These are phyloP conservation scores for Rhamnella rubrinervis DNA, from an alignment of 331 rosid genomes.

Conservation along the genomic window DNA sequence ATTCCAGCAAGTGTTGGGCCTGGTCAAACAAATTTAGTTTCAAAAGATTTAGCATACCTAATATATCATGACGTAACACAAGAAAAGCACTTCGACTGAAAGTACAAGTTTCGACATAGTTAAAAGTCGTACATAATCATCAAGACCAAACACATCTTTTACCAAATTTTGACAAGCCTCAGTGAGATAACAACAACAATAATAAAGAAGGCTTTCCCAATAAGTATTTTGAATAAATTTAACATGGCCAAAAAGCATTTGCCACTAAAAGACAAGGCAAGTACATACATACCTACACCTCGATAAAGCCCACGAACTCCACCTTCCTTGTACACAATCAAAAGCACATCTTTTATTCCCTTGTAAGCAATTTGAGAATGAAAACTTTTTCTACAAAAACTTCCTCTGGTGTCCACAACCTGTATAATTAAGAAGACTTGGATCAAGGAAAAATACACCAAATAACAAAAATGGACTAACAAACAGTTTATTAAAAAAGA, in stretches of 20 bases:
- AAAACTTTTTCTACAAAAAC: conserved; percentile 39
- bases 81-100: conserved; percentile 6
- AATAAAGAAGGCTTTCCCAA: not conserved
- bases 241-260: not conserved
- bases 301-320: conserved; percentile 86
- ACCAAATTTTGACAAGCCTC: not conserved
- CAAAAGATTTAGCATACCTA: not conserved
- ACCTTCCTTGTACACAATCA: conserved; percentile 64
- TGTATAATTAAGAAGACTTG: conserved; percentile 17
- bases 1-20: conserved; percentile 93
- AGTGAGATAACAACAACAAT: not conserved
- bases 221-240: not conserved
- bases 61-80: not conserved
- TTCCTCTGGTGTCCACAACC: conserved; percentile 57
- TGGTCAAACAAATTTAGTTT: conserved; percentile 29
- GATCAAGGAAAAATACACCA: not conserved
- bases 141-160: not conserved
- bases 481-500: not conserved
- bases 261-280: not conserved
- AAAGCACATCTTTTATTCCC: conserved; percentile 72
- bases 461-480: not conserved
- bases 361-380: conserved; percentile 46
- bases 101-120: not conserved
- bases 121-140: not conserved
- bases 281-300: conserved; percentile 71